Percentiles rank a stretch among this genome's conserved stretches.
Evolutionary conservation across 1,284 basidiomycete genomes (phyloP).

Genomic region (Violaceomyces palustris): DNA sequence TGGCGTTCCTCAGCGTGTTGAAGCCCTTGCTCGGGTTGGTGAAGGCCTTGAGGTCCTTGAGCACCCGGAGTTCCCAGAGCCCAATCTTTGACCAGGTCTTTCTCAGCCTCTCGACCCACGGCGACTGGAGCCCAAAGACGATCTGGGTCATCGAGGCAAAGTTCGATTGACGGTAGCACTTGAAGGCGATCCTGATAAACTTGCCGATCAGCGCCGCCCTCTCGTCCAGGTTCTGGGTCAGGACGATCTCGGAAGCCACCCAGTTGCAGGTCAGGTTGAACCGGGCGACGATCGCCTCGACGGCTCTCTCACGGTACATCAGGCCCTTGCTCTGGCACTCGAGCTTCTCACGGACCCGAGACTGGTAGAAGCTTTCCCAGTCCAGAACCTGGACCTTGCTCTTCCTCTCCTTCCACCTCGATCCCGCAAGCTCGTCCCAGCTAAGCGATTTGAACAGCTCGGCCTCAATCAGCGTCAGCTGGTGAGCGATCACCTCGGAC

Average conservation of each 20-base stretch:
- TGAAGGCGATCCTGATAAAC: constrained; percentile 83
- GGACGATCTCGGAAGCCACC: constrained; percentile 67
- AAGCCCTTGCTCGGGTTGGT: constrained; percentile 68
- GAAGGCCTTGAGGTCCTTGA: constrained; percentile 69
- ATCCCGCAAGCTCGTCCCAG: constrained; percentile 72
- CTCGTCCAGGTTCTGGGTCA: constrained; percentile 56
- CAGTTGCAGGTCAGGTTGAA: constrained; percentile 84
- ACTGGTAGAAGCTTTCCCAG: constrained; percentile 75
- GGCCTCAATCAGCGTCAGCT: constrained; percentile 80
- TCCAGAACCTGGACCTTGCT: constrained; percentile 65
- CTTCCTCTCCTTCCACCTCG: constrained; percentile 51
- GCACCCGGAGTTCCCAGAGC: constrained; percentile 69
- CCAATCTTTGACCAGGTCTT: constrained; percentile 67
- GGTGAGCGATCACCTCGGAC: constrained; percentile 65
- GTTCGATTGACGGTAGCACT: constrained; percentile 74
- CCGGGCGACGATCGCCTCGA: constrained; percentile 67
- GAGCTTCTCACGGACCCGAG: constrained; percentile 66
- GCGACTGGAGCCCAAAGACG: constrained; percentile 69
- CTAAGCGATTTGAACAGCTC: constrained; percentile 76
- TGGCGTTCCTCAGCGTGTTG: constrained; percentile 56
- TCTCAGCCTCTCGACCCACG: constrained; percentile 68
- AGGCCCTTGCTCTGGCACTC: constrained; percentile 56
- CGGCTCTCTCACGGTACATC: constrained; percentile 23
- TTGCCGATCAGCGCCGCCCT: constrained; percentile 67
- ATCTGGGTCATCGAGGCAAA: constrained; percentile 77